Base-by-base conservation (phyloP, 495 filamentous ascomycete species). In the Sporormia fimetaria region DNA sequence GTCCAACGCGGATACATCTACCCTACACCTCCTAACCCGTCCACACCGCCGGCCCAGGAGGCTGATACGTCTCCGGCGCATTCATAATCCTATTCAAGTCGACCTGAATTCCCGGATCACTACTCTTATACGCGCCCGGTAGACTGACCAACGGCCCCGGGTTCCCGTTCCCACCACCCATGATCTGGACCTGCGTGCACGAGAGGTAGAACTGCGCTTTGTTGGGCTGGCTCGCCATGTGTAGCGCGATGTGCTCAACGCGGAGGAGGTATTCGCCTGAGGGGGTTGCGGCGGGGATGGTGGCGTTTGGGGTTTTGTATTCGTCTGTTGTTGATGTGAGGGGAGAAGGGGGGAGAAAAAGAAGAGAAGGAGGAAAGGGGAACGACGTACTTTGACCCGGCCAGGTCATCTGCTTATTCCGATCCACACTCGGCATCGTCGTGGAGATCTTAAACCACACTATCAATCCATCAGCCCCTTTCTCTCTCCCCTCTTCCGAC, bases 251-350 rank as follows among this genome's bases (percentile, higher is more conserved):
- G n/a, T 70, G 68, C 54, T 79, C 74, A 37, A 74, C 71, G 5
- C 76, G 69, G 29, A 79, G 63, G 28, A 80, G 69, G 43, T 80
- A 80, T 38, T 78, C 71, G 42, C 76, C 76, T 31, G 57, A 58
- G 0, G 67, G 62, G 46, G 74, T 63, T 34, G 62, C 63, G 40
- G 61, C 60, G 15, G 75, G 75, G 44, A 80, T 70, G 30, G 63
- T 73, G 56, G 60, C 65, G 29, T 51, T 45, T 21, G 26, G 26
- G 9, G 47, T 50, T 9, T 42, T 43, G 29, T 52, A 52, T 15
- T 51, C 47, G 20, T 52, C 49, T 52, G 24, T 62, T 58, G 2
- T 18, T 8, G 22, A 22, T 12, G 8, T 32, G 2, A 29, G 23
- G 29, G 6, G 4, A 30, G 15, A 9, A 33, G 7, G 15, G 10